phyloP scores from a whole-genome alignment of 2,329 filamentous ascomycete species.

The Pseudogymnoascus pannorum region DNA sequence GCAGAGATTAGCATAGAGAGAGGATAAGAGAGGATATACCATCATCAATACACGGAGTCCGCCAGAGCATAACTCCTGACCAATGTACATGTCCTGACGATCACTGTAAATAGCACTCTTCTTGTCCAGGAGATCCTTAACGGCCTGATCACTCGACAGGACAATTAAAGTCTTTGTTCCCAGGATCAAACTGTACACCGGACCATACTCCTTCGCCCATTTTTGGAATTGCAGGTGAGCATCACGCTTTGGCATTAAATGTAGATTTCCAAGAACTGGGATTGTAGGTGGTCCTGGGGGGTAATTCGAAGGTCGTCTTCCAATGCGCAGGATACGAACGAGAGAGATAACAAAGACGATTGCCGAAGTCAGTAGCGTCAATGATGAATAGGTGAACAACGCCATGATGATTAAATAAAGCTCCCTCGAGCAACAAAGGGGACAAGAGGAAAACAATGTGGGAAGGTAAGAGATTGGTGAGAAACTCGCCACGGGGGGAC shows the following conservation, averaged over 20 bases:
- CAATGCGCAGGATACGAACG: conserved; percentile 47
- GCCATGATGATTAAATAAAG: background rate
- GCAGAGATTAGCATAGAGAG: conserved; percentile 28
- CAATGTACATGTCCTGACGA: conserved; percentile 16
- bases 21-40: conserved; percentile 34
- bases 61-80: conserved; percentile 29
- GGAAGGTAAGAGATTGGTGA: background rate
- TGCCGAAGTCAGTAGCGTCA: background rate
- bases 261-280: conserved; percentile 17
- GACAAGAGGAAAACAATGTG: conserved; percentile 13
- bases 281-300: conserved; percentile 19
- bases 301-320: conserved; percentile 12
- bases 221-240: conserved; percentile 15
- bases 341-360: conserved; percentile 50
- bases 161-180: conserved; percentile 17
- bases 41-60: conserved; percentile 40
- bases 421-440: conserved; percentile 12
- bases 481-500: background rate
- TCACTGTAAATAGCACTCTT: conserved; percentile 15
- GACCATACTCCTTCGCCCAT: conserved; percentile 20
- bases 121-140: conserved; percentile 20
- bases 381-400: background rate
- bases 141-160: conserved; percentile 13
- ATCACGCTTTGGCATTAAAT: conserved; percentile 13
- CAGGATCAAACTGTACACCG: conserved; percentile 27